Base-by-base conservation (phyloP, 2,329 filamentous ascomycete genomes). In the Diaporthe citrichinensis region DNA sequence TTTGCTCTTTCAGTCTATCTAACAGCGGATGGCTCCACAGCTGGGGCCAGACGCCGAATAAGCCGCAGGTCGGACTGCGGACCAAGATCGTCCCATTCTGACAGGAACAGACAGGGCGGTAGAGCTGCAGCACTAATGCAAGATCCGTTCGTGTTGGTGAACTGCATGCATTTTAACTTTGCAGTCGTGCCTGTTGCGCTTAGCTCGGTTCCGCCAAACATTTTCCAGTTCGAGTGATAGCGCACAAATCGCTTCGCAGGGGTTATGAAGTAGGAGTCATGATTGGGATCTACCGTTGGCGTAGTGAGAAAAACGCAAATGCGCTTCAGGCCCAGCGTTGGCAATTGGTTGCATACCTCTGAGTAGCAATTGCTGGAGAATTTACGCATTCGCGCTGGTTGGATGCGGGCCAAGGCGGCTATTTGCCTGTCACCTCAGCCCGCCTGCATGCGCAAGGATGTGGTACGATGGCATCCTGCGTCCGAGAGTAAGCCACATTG, bases 351-450 rank as follows among this genome's bases (percentile, higher is more conserved):
- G n/a, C 34, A 28, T 36, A 1, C 25, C 46, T 25, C 20, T 6
- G n/a, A 25, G 7, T 1, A 41, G 15, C n/a, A 41, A 14, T 25
- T 41, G 4, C 2, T 34, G 8, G 36, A 23, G 20, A 34, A 17
- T 36, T 25, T 23, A 55, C 49, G 31, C 15, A 20, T 55, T 41
- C 5, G 23, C 23, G 34, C 23, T 55, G 49, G 31, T 69, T 28
- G 17, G 15, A 28, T 41, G 65, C 49, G 39, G 65, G 65, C 65
- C 49, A 28, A 69, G 65, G 9, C 65, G 65, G 65, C 49, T 69
- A 69, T 55, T 55, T 69, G 46, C 65, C 65, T 55, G 46, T 69
- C 65, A 69, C 31, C 12, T 41, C 65, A 69, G 65, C 65, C 65
- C 34, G 15, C n/a, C 49, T 69, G 65, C 65, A 69, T 6, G 46